These are phyloP conservation scores for Phytophthora kernoviae DNA, from an alignment of 352 stramenopile species.

Conservation along the genomic window DNA sequence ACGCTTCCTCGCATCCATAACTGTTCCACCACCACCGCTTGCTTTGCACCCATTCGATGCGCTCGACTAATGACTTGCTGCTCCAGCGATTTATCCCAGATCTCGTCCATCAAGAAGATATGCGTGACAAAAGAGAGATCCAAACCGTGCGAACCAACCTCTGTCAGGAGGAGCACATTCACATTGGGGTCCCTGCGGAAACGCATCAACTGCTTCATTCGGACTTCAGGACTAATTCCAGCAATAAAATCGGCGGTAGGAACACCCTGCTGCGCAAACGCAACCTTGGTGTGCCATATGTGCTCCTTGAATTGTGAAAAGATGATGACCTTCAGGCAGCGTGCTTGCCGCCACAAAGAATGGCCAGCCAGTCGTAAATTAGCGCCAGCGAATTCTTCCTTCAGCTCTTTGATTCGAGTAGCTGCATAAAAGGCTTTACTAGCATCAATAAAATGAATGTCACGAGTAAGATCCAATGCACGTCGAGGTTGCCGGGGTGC, in stretches of 20 bases:
- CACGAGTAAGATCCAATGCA: slow-evolving; percentile 36
- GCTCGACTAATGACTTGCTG: slow-evolving; percentile 96
- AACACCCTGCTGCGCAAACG: slow-evolving; percentile 73
- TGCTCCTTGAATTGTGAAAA: slow-evolving; percentile 87
- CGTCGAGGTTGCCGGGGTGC: slow-evolving; percentile 31
- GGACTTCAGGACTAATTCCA: slow-evolving; percentile 39
- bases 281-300: slow-evolving; percentile 76
- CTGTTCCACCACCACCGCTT: slow-evolving; percentile 93
- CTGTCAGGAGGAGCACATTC: slow-evolving; percentile 94
- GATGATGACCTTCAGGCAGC: slow-evolving; percentile 74
- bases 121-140: slow-evolving; percentile 98
- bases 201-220: slow-evolving; percentile 56
- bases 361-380: slow-evolving; percentile 10
- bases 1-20: slow-evolving; percentile 88
- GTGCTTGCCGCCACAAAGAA: slow-evolving; percentile 24
- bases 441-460: slow-evolving; percentile 55
- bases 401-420: slow-evolving; percentile 64
- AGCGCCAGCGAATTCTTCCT: slow-evolving; percentile 49
- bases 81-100: slow-evolving; percentile 96
- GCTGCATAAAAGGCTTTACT: slow-evolving; percentile 82
- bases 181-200: slow-evolving; percentile 71
- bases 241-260: slow-evolving; percentile 70
- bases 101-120: slow-evolving; percentile 97
- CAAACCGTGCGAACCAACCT: slow-evolving; percentile 95
- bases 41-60: slow-evolving; percentile 95